Conservation (phyloP, 805 yeast species). For the Ascoidea rubescens region DNA sequence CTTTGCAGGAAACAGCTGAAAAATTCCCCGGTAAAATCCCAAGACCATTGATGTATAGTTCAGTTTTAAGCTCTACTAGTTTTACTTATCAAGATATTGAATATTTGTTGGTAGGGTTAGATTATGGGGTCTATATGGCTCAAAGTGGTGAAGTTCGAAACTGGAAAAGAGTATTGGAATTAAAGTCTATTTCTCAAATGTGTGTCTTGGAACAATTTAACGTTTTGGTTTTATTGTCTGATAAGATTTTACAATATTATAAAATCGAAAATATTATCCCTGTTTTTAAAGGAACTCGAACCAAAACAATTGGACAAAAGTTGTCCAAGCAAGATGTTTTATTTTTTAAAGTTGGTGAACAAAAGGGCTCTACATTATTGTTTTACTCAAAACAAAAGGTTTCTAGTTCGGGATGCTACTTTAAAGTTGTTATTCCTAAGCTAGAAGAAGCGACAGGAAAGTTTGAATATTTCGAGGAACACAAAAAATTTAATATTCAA, state of each 20-base stretch:
- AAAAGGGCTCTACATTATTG: slow-evolving; percentile 45
- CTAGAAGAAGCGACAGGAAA: slow-evolving; percentile 36
- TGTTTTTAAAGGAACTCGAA: slow-evolving; percentile 33
- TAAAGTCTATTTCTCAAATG: slow-evolving; percentile 40
- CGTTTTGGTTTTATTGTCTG: slow-evolving; percentile 43
- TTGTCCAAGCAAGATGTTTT: slow-evolving; percentile 39
- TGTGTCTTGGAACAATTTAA: slow-evolving; percentile 44
- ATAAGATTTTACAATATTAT: slow-evolving; percentile 44
- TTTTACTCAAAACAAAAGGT: slow-evolving; percentile 42
- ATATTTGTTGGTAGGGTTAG: slow-evolving; percentile 45
- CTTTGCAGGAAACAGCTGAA: slow-evolving; percentile 20
- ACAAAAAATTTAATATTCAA: slow-evolving; percentile 34
- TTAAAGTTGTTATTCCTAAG: slow-evolving; percentile 44
- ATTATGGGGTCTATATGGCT: slow-evolving; percentile 46
- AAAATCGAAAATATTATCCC: slow-evolving; percentile 47
- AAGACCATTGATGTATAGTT: slow-evolving; percentile 15
- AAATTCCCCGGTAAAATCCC: slow-evolving; percentile 12
- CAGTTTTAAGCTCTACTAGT: slow-evolving; percentile 17
- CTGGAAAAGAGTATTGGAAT: slow-evolving; percentile 48
- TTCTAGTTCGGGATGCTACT: slow-evolving; percentile 28
- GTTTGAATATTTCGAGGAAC: slow-evolving; percentile 27
- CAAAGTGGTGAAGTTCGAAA: slow-evolving; percentile 12
- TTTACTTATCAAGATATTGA: slow-evolving; percentile 28
- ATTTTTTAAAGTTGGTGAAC: slow-evolving; percentile 56
- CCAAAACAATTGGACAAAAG: slow-evolving; percentile 29